These are phyloP conservation scores for Tuber borchii DNA, from an alignment of 495 filamentous ascomycete species.

Conservation along the genomic window DNA sequence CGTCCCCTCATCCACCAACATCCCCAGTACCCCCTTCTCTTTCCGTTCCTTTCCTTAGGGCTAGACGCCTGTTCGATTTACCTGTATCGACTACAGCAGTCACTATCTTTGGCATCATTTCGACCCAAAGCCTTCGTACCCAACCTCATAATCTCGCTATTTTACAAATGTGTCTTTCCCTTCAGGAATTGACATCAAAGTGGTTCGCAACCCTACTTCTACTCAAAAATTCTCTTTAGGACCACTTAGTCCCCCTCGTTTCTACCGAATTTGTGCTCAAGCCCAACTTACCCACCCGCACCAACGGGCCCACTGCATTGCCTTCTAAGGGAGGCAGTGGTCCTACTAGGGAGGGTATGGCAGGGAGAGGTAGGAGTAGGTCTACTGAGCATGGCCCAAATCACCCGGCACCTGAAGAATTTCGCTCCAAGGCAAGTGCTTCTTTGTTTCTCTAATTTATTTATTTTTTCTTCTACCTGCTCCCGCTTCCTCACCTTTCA, in stretches of 20 bases:
- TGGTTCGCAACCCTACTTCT: constrained; percentile 37
- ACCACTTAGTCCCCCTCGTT: constrained; percentile 12
- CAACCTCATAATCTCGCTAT: constrained; percentile 18
- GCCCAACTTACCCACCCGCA: constrained; percentile 6
- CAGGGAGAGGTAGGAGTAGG: constrained; percentile 24
- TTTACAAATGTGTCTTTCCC: constrained; percentile 36
- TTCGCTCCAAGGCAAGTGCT: constrained; percentile 31
- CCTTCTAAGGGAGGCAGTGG: constrained; percentile 23
- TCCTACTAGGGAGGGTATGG: constrained; percentile 28
- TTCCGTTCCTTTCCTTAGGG: constrained; percentile 8
- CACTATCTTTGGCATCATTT: constrained; percentile 13
- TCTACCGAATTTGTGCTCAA: constrained; percentile 6
- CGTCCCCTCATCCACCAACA: constrained; percentile 2
- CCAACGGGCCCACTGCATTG: constrained; percentile 13
- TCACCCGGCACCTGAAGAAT: constrained; percentile 19
- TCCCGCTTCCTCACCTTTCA: constrained; percentile 11
- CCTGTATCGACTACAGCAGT: constrained; percentile 9
- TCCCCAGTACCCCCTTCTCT: not conserved
- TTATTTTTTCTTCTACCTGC: not conserved
- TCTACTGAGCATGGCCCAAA: constrained; percentile 25
- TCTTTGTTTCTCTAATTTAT: constrained; percentile 10
- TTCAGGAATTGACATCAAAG: constrained; percentile 37
- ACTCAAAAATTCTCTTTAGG: constrained; percentile 28
- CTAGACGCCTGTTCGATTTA: constrained; percentile 1
- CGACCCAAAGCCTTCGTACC: constrained; percentile 6